These are phyloP conservation scores for Penicillium daleae DNA, from an alignment of 495 filamentous ascomycete genomes.

Conservation along the genomic window DNA sequence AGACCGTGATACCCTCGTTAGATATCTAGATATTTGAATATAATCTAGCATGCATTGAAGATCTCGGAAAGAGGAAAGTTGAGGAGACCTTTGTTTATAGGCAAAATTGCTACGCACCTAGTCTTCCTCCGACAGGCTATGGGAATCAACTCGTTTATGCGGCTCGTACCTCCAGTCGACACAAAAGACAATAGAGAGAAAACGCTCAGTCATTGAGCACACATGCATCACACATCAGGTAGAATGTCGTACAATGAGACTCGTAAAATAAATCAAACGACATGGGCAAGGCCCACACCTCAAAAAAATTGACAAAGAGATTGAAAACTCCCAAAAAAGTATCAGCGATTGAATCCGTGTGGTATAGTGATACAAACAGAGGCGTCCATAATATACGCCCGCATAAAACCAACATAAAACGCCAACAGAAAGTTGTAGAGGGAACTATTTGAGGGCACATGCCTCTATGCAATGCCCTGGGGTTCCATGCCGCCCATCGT, in stretches of 20 bases:
- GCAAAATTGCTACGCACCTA: no score
- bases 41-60: neutral
- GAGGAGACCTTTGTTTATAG: no score
- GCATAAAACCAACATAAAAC: conserved; percentile 17
- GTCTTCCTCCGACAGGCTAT: no score
- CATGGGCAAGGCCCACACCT: neutral
- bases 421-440: conserved; percentile 14
- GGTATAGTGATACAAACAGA: conserved; percentile 39
- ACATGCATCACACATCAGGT: neutral
- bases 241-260: conserved; percentile 9
- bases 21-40: conserved; percentile 1
- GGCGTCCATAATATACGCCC: conserved; percentile 24
- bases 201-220: neutral
- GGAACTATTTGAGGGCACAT: neutral
- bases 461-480: conserved; percentile 39
- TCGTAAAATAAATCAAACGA: conserved; percentile 16
- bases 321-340: conserved; percentile 23
- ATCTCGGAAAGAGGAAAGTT: neutral
- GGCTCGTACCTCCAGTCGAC: no score
- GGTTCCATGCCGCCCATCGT: conserved; percentile 46
- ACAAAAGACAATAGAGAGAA: conserved; percentile 3
- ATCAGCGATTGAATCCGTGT: conserved; percentile 29
- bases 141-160: no score
- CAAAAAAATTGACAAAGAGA: conserved; percentile 6
- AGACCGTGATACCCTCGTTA: conserved; percentile 22